Percentiles rank a stretch among this genome's conserved stretches.
Evolutionary conservation across 805 yeast species (phyloP).

Genomic region (Yarrowia yakushimensis): DNA sequence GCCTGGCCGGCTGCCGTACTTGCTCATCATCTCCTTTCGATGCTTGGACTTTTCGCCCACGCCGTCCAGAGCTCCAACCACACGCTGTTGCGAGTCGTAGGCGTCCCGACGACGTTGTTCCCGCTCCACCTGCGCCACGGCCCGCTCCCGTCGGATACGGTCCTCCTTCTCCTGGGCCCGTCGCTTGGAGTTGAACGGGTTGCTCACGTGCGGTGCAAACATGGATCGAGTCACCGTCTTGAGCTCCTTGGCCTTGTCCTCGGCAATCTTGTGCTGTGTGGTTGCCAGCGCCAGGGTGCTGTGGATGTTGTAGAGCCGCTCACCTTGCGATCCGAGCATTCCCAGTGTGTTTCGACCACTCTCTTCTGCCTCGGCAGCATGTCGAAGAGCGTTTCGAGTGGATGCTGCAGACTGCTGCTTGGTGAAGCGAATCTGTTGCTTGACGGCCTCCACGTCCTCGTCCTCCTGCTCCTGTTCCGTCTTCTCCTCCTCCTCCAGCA

Average conservation of each 20-base stretch:
- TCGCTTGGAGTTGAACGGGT: conserved; percentile 84
- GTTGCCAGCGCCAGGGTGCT: conserved; percentile 70
- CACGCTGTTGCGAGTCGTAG: conserved; percentile 63
- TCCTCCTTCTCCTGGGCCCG: conserved; percentile 72
- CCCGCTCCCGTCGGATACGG: conserved; percentile 56
- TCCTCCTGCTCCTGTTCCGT: conserved; percentile 26
- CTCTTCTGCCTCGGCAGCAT: conserved; percentile 69
- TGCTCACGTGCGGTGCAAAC: conserved; percentile 72
- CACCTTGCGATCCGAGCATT: conserved; percentile 90
- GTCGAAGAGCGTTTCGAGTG: conserved; percentile 74
- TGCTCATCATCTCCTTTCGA: conserved; percentile 33
- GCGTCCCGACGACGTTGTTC: conserved; percentile 59
- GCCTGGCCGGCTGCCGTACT: conserved; percentile 29
- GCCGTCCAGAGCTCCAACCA: conserved; percentile 47
- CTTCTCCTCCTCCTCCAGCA: conserved; percentile 26
- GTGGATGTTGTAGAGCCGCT: conserved; percentile 75
- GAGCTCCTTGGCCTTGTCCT: conserved; percentile 75
- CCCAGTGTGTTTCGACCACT: conserved; percentile 82
- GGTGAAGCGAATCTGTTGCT: conserved; percentile 28
- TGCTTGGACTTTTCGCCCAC: conserved; percentile 38
- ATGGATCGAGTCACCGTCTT: conserved; percentile 75
- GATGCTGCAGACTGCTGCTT: conserved; percentile 58
- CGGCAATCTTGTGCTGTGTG: conserved; percentile 78
- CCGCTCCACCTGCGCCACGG: conserved; percentile 57
- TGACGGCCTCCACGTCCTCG: conserved; percentile 20